phyloP scores from a whole-genome alignment of 495 filamentous ascomycete genomes.

The Parmelia sp. region DNA sequence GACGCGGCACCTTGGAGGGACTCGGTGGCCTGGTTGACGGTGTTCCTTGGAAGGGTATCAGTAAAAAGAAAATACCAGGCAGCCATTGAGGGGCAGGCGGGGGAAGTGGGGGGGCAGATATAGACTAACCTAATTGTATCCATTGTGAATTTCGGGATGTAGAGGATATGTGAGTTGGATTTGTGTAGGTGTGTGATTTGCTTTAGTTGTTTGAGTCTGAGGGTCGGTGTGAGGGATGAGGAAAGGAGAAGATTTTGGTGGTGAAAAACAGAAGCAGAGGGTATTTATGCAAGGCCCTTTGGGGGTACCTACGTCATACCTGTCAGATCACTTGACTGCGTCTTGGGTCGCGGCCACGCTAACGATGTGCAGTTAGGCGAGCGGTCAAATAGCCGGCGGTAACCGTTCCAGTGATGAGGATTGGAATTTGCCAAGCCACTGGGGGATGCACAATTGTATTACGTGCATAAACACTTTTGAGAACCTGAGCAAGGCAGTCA shows the following conservation, averaged over 20 bases:
- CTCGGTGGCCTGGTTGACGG: conserved; percentile 58
- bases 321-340: background rate
- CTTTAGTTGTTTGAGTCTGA: background rate
- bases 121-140: conserved; percentile 26
- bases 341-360: background rate
- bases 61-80: no score
- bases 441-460: background rate
- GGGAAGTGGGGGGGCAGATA: background rate
- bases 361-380: background rate
- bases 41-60: conserved; percentile 37
- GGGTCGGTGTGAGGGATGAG: background rate
- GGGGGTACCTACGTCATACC: conserved; percentile 12
- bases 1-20: conserved; percentile 43
- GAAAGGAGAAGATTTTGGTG: background rate
- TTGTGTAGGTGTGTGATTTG: no score
- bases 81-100: background rate
- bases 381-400: background rate
- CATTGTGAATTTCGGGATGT: conserved; percentile 22
- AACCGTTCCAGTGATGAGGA: background rate
- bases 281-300: conserved; percentile 1
- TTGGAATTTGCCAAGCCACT: background rate
- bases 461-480: conserved; percentile 4
- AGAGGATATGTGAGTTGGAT: background rate
- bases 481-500: background rate
- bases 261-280: background rate